These are phyloP conservation scores for Agaricus subrufescens DNA, from an alignment of 768 basidiomycete species.

Conservation along the genomic window DNA sequence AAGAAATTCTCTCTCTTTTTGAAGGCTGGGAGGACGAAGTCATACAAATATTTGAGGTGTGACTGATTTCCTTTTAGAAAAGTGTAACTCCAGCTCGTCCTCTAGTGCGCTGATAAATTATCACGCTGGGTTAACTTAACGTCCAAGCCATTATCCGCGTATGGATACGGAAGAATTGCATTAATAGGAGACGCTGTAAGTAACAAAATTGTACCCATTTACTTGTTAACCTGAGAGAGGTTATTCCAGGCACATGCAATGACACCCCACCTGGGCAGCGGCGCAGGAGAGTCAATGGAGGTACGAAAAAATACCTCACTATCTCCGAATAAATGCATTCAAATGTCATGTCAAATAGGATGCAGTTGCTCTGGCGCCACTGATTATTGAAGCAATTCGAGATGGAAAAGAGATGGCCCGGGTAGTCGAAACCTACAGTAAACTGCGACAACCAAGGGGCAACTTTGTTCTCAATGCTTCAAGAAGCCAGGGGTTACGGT, in stretches of 20 bases:
- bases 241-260: slow-evolving; percentile 36
- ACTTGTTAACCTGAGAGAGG: neutral
- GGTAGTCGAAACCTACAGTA: slow-evolving; percentile 19
- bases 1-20: slow-evolving; percentile 27
- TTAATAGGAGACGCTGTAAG: slow-evolving; percentile 43
- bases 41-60: slow-evolving; percentile 22
- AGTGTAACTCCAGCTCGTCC: neutral
- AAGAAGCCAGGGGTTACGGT: slow-evolving; percentile 18
- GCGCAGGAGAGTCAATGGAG: slow-evolving; percentile 46
- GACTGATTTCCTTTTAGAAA: neutral
- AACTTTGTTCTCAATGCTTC: slow-evolving; percentile 19
- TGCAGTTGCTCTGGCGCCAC: slow-evolving; percentile 22
- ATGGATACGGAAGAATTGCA: slow-evolving; percentile 29
- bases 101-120: slow-evolving; percentile 25
- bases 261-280: slow-evolving; percentile 43
- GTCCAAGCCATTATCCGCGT: slow-evolving; percentile 30
- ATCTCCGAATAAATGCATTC: neutral
- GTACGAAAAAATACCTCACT: slow-evolving; percentile 13
- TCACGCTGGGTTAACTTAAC: slow-evolving; percentile 38
- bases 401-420: slow-evolving; percentile 21
- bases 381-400: slow-evolving; percentile 14
- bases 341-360: slow-evolving; percentile 15
- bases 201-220: neutral
- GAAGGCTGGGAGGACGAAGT: slow-evolving; percentile 34
- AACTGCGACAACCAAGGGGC: slow-evolving; percentile 32